Percentiles rank a stretch among this genome's conserved stretches.
phyloP scores from a whole-genome alignment of 805 yeast species.

The Candida silvicultrix region DNA sequence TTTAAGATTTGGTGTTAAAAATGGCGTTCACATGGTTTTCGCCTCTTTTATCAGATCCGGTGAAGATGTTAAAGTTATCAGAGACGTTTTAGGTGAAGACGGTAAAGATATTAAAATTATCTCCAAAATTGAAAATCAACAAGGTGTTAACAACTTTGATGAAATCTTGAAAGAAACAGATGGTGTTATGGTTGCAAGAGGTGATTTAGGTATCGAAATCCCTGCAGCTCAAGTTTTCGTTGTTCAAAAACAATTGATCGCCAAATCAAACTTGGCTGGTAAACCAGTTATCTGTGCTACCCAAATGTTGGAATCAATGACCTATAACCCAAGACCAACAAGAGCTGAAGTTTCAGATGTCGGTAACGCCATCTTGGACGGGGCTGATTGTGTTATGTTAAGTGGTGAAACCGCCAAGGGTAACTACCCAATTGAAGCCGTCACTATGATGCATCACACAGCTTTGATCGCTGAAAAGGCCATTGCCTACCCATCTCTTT shows the following conservation, averaged over 20 bases:
- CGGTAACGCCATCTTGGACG: conserved; percentile 98
- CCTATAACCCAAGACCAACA: conserved; percentile 99
- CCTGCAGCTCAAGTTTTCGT: conserved; percentile 98
- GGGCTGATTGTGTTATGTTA: conserved; percentile 99
- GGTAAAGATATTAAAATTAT: conserved; percentile 96
- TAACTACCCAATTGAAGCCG: conserved; percentile 96
- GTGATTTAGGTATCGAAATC: conserved; percentile 98
- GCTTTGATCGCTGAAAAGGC: conserved; percentile 95
- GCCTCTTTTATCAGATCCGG: conserved; percentile 98
- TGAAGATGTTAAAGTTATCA: conserved; percentile 81
- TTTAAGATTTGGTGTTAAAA: conserved; percentile 91
- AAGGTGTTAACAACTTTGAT: conserved; percentile 99
- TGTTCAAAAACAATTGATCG: conserved; percentile 97
- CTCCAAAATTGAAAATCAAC: conserved; percentile 97
- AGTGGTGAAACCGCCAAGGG: conserved; percentile 99
- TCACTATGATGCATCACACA: conserved; percentile 98
- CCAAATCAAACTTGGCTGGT: conserved; percentile 98
- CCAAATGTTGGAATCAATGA: conserved; percentile 99
- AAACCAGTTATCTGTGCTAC: conserved; percentile 99
- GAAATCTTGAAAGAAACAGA: conserved; percentile 91
- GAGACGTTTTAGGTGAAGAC: conserved; percentile 93
- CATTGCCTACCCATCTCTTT: conserved; percentile 77
- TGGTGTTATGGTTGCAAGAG: conserved; percentile 99
- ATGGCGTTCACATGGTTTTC: conserved; percentile 96
- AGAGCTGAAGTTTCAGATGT: conserved; percentile 99